These are phyloP conservation scores for Sapria himalayana DNA, from an alignment of 345 rosid species.

Conservation along the genomic window DNA sequence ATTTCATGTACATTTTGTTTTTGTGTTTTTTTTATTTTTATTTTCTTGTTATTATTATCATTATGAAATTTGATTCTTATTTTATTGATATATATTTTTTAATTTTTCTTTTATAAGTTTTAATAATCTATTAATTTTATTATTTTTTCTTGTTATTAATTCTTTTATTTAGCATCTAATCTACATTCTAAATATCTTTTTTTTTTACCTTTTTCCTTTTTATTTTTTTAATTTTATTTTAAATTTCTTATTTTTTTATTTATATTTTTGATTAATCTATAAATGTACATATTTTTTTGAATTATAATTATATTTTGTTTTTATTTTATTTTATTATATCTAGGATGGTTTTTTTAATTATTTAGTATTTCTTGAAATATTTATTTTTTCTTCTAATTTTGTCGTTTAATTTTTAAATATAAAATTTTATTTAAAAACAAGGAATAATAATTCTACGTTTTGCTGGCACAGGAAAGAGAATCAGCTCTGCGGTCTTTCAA, in stretches of 20 bases:
- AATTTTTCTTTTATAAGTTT: not conserved
- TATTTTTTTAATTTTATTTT: too few relatives aligned
- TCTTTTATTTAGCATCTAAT: not conserved
- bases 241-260: too few relatives aligned
- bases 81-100: not conserved
- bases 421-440: too few relatives aligned
- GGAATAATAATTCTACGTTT: too few relatives aligned
- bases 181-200: too few relatives aligned
- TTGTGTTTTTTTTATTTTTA: not conserved
- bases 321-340: not conserved
- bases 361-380: not conserved
- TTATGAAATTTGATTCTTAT: not conserved
- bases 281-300: too few relatives aligned
- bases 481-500: conserved; percentile 64
- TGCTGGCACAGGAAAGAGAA: conserved; percentile 73
- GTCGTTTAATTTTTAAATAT: not conserved
- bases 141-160: too few relatives aligned
- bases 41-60: not conserved
- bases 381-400: not conserved
- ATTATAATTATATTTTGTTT: not conserved
- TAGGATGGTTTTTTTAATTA: not conserved
- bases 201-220: too few relatives aligned
- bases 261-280: too few relatives aligned
- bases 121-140: too few relatives aligned
- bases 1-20: not conserved